These are phyloP conservation scores for Cladosporium cucumerinum DNA, from an alignment of 2,329 filamentous ascomycete species.

Conservation along the genomic window DNA sequence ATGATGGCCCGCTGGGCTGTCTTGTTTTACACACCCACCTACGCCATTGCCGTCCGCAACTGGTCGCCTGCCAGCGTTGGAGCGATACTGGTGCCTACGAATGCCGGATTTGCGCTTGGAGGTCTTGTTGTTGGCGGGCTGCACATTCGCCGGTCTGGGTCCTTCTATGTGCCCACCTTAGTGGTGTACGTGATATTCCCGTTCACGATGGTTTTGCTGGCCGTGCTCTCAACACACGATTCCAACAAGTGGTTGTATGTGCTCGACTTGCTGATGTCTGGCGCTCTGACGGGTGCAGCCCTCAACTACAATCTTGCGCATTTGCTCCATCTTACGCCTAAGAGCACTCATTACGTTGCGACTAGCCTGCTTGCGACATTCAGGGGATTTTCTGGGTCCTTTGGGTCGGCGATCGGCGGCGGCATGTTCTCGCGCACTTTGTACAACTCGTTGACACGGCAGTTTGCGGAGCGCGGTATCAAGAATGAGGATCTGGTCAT, in stretches of 20 bases:
- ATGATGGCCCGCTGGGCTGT: constrained; percentile 81
- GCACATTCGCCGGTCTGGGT: constrained; percentile 69
- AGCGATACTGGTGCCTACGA: constrained; percentile 75
- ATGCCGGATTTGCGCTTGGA: constrained; percentile 72
- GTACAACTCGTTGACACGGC: constrained; percentile 51
- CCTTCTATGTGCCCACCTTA: constrained; percentile 58
- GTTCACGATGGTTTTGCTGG: constrained; percentile 56
- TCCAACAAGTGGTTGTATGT: constrained; percentile 56
- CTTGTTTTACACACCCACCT: constrained; percentile 77
- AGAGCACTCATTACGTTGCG: constrained; percentile 68
- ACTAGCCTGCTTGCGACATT: constrained; percentile 76
- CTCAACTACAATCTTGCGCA: constrained; percentile 82
- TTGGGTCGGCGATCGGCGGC: constrained; percentile 77
- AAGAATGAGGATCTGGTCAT: constrained; percentile 48
- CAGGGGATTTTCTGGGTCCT: constrained; percentile 75
- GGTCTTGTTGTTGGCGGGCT: constrained; percentile 70
- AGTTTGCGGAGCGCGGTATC: constrained; percentile 51
- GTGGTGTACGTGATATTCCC: constrained; percentile 62
- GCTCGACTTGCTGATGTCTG: constrained; percentile 63
- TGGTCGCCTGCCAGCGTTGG: constrained; percentile 69
- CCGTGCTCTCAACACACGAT: constrained; percentile 52
- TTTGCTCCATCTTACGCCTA: constrained; percentile 66
- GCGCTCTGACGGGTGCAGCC: constrained; percentile 66
- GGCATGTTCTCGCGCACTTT: constrained; percentile 68
- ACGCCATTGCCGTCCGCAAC: constrained; percentile 70